Conservation (phyloP, 345 rosid species). For the Brassica cretica region DNA sequence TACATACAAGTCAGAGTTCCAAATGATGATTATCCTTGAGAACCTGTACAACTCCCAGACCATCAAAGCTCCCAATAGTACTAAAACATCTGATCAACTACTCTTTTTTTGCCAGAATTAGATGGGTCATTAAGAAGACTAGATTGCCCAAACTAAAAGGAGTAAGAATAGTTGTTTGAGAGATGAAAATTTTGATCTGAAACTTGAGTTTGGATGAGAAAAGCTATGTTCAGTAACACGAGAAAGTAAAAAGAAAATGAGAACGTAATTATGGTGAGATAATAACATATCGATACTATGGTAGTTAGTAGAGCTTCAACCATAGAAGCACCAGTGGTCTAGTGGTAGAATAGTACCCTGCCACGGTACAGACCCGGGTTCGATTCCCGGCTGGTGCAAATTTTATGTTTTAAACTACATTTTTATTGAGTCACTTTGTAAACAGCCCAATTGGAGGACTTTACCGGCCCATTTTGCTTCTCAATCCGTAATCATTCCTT, state of each 20-base stretch:
- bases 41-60: neutral
- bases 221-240: no score
- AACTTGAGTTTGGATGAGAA: no score
- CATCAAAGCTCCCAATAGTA: neutral
- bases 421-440: neutral
- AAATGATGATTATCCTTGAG: neutral
- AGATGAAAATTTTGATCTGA: no score
- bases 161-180: no score
- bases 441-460: neutral
- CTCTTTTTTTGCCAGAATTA: neutral
- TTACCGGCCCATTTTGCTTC: neutral
- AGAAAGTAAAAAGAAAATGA: neutral
- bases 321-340: constrained; percentile 45
- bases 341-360: constrained; percentile 70
- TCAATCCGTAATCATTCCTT: neutral
- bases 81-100: neutral
- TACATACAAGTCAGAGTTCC: neutral
- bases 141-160: no score
- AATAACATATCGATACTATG: neutral
- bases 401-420: neutral
- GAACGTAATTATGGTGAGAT: neutral
- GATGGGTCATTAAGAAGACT: no score
- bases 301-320: neutral
- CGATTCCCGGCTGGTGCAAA: constrained; percentile 78
- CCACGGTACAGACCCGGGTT: constrained; percentile 86